Conservation (phyloP, 345 rosid genomes). For the Citrus glauca region DNA sequence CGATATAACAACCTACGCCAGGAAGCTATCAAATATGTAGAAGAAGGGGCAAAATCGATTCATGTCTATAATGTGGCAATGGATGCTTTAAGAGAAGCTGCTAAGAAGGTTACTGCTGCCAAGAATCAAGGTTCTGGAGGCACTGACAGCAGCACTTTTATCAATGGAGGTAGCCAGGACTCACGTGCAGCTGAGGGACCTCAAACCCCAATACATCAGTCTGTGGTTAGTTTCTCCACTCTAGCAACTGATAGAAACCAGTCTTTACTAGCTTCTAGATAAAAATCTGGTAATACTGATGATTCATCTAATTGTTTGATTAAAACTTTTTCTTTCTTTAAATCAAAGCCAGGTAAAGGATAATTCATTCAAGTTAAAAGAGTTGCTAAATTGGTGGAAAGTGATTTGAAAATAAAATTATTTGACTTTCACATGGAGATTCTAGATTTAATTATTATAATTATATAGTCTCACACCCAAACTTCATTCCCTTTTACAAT, state of each 20-base stretch:
- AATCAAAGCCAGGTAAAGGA: no score
- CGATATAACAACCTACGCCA: constrained; percentile 67
- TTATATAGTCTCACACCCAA: neutral
- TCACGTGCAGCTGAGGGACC: constrained; percentile 35
- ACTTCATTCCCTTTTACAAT: neutral
- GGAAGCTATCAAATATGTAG: constrained; percentile 70
- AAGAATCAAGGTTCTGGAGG: constrained; percentile 43
- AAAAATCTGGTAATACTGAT: neutral
- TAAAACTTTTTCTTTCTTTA: neutral
- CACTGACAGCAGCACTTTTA: constrained; percentile 19
- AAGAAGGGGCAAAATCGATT: constrained; percentile 79
- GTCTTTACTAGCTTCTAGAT: neutral
- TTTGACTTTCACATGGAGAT: no score
- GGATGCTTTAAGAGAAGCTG: constrained; percentile 67
- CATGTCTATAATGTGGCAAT: constrained; percentile 66
- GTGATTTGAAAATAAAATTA: no score
- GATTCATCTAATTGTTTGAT: neutral
- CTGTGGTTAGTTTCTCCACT: constrained; percentile 41
- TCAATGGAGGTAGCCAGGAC: constrained; percentile 43
- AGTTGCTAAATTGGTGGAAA: no score
- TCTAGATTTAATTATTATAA: neutral
- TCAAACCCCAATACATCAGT: constrained; percentile 30
- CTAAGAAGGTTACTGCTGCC: constrained; percentile 52
- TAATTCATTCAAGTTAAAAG: no score
- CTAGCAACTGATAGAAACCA: neutral